phyloP scores from a whole-genome alignment of 371 early-diverging fungal species.

The Sporodiniella umbellata region DNA sequence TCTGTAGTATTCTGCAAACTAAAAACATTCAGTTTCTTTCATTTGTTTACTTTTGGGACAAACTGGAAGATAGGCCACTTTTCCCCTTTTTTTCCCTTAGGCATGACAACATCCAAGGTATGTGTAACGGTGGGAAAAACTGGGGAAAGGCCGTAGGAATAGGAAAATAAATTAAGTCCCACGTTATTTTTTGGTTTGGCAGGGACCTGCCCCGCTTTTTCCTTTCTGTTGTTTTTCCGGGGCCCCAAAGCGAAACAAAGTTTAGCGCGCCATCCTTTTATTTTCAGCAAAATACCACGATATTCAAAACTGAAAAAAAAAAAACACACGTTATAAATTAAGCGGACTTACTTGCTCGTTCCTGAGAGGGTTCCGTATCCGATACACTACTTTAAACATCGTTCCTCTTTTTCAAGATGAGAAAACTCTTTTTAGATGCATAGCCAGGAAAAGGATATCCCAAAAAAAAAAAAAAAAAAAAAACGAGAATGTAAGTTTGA shows the following conservation, averaged over 20 bases:
- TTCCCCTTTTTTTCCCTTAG: conserved; percentile 92
- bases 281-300: neutral
- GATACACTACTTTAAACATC: too few species aligned
- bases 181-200: conserved; percentile 77
- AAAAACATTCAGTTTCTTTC: too few species aligned
- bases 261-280: neutral
- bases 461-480: too few species aligned
- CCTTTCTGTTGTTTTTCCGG: conserved; percentile 96
- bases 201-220: conserved; percentile 93
- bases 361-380: too few species aligned
- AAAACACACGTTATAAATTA: too few species aligned
- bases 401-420: too few species aligned
- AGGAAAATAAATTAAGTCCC: neutral
- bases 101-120: conserved; percentile 84
- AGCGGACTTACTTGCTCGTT: too few species aligned
- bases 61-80: conserved; percentile 16
- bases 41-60: conserved; percentile 49
- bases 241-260: conserved; percentile 68
- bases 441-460: too few species aligned
- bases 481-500: too few species aligned
- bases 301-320: conserved; percentile 55
- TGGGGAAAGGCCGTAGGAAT: neutral
- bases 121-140: conserved; percentile 57
- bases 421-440: too few species aligned
- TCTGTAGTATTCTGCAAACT: too few species aligned